phyloP scores from a whole-genome alignment of 140 eudicot genomes.

The Ambrosia hybrid region DNA sequence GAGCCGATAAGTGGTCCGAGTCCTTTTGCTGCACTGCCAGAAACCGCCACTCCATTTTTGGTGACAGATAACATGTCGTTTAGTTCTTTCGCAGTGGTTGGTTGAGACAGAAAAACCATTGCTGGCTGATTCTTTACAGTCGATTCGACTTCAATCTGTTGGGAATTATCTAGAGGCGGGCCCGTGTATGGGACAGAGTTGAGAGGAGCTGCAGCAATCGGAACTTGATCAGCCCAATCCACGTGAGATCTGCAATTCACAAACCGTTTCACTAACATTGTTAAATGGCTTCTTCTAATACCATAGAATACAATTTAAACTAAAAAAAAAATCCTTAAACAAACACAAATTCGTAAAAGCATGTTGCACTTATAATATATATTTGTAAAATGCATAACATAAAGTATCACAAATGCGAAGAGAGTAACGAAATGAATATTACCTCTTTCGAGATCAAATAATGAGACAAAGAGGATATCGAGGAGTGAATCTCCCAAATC shows the following conservation, averaged over 20 bases:
- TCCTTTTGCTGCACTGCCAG: conserved; percentile 57
- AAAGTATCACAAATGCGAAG: not conserved
- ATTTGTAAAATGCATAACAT: no score
- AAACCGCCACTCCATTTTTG: conserved; percentile 47
- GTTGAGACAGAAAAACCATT: conserved; percentile 51
- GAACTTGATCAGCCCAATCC: conserved; percentile 37
- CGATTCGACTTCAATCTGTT: conserved; percentile 12
- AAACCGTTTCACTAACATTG: not conserved
- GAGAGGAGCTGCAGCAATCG: conserved; percentile 49
- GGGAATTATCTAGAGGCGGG: conserved; percentile 34
- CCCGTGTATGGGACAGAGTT: conserved; percentile 58
- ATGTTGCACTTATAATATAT: no score
- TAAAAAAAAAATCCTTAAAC: not conserved
- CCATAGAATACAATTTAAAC: not conserved
- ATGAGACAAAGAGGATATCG: not conserved
- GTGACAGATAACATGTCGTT: conserved; percentile 43
- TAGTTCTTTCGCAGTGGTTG: conserved; percentile 52
- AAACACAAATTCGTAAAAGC: no score
- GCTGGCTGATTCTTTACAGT: conserved; percentile 41
- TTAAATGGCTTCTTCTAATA: not conserved
- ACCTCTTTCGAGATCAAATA: conserved; percentile 14
- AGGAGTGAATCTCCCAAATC: conserved; percentile 7
- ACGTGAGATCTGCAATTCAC: conserved; percentile 33
- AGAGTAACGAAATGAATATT: not conserved
- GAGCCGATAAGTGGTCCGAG: conserved; percentile 59